Percentiles rank a stretch among this genome's conserved stretches.
phyloP scores from a whole-genome alignment of 257 asterid species.

The Solanum habrochaites region DNA sequence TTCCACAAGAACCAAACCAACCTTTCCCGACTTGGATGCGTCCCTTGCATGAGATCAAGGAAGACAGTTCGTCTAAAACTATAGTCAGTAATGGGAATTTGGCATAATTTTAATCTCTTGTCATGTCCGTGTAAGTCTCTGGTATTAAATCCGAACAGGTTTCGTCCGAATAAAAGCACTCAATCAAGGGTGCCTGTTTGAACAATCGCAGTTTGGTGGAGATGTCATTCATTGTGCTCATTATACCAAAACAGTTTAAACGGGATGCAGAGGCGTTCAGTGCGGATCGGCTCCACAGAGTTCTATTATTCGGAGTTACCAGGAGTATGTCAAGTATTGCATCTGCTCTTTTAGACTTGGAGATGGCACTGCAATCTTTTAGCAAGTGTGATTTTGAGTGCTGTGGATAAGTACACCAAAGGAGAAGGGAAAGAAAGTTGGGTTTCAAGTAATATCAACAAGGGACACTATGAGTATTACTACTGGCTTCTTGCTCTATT shows the following conservation, averaged over 20 bases:
- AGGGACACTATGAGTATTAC: slow-evolving; percentile 48
- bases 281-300: slow-evolving; percentile 41
- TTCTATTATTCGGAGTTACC: slow-evolving; percentile 60
- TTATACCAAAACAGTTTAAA: slow-evolving; percentile 29
- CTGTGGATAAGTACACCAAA: slow-evolving; percentile 23
- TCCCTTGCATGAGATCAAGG: slow-evolving; percentile 40
- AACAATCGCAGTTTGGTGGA: slow-evolving; percentile 20
- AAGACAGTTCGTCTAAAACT: slow-evolving; percentile 19
- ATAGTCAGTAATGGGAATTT: slow-evolving; percentile 49
- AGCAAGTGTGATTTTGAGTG: slow-evolving; percentile 31
- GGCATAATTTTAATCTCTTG: slow-evolving; percentile 35
- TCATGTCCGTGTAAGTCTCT: slow-evolving; percentile 34
- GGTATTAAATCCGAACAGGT: slow-evolving; percentile 38
- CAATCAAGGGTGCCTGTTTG: slow-evolving; percentile 22
- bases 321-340: slow-evolving; percentile 49
- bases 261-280: slow-evolving; percentile 61
- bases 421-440: slow-evolving; percentile 41
- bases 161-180: slow-evolving; percentile 34
- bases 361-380: slow-evolving; percentile 35
- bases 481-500: slow-evolving; percentile 43
- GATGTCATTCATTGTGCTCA: slow-evolving; percentile 61
- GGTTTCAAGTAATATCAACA: slow-evolving; percentile 41
- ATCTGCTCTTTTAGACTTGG: slow-evolving; percentile 35
- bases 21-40: no score
- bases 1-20: no score